A percentile compares a stretch with the other conserved stretches of the same genome.
These are phyloP conservation scores for Cicer judaicum DNA, from an alignment of 306 rosid species.

Conservation along the genomic window DNA sequence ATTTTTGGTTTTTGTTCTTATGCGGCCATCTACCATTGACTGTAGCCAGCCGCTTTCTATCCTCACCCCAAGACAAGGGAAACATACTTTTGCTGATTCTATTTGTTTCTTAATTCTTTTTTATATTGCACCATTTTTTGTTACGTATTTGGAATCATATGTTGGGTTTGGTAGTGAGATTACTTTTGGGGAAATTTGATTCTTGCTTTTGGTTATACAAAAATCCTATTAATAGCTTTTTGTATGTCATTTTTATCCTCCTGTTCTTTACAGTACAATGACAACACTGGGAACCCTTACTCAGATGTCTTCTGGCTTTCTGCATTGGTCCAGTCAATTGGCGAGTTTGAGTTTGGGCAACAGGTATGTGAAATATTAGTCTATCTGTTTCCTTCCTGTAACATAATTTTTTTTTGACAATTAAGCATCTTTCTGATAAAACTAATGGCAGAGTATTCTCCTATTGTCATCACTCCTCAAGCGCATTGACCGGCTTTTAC, in stretches of 20 bases:
- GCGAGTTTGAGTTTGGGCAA: constrained; percentile 94
- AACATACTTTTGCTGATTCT: constrained; percentile 4
- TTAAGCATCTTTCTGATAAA: constrained; percentile 45
- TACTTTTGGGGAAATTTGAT: constrained; percentile 15
- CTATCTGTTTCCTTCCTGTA: constrained; percentile 21
- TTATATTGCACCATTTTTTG: constrained; percentile 14
- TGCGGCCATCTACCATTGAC: not conserved
- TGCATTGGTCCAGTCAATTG: constrained; percentile 86
- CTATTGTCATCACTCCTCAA: constrained; percentile 84
- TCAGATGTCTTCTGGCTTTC: constrained; percentile 98
- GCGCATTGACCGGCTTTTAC: constrained; percentile 86
- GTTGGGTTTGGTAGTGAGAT: constrained; percentile 9
- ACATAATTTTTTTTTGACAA: constrained; percentile 7
- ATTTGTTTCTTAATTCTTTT: constrained; percentile 8
- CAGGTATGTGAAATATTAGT: constrained; percentile 65
- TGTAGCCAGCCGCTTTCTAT: constrained; percentile 12
- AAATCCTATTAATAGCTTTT: constrained; percentile 17
- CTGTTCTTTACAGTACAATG: constrained; percentile 74
- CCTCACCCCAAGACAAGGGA: not conserved
- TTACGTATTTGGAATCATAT: constrained; percentile 26
- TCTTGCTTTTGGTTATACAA: constrained; percentile 31
- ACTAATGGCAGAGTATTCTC: constrained; percentile 75
- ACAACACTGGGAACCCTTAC: constrained; percentile 90
- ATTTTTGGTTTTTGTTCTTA: not conserved
- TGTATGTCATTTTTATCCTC: constrained; percentile 35